phyloP scores from a whole-genome alignment of 768 basidiomycete species.

The Mycena crocata region DNA sequence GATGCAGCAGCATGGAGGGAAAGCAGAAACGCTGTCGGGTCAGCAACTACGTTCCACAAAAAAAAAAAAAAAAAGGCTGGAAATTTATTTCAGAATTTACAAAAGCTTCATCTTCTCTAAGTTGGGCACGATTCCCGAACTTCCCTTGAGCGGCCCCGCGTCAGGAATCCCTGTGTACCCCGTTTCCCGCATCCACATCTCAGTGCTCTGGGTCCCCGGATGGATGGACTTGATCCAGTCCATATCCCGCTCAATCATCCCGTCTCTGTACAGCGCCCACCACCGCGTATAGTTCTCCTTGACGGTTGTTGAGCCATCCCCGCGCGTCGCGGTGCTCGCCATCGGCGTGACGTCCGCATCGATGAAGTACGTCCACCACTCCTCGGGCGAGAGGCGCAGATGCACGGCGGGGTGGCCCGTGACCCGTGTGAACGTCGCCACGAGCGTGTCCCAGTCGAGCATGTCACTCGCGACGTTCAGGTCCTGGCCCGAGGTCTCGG shows the following conservation, averaged over 20 bases:
- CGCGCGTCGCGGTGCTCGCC: constrained; percentile 42
- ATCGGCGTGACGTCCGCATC: constrained; percentile 43
- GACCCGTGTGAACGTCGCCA: constrained; percentile 49
- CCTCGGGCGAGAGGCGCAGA: constrained; percentile 45
- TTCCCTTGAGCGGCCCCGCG: constrained; percentile 15
- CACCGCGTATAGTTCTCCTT: constrained; percentile 56
- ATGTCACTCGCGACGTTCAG: constrained; percentile 41
- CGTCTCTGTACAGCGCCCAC: constrained; percentile 58
- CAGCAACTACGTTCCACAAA: no score
- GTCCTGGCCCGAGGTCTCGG: constrained; percentile 37
- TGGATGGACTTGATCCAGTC: constrained; percentile 55
- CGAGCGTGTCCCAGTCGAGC: constrained; percentile 36
- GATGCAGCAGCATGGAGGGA: no score
- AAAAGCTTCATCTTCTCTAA: constrained; percentile 21
- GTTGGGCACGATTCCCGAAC: constrained; percentile 12
- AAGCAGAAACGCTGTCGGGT: no score
- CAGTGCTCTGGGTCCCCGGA: constrained; percentile 37
- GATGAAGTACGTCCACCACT: constrained; percentile 46
- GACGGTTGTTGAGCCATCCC: constrained; percentile 47
- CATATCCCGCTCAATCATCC: constrained; percentile 56
- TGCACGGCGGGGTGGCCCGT: constrained; percentile 50
- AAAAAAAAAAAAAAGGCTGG: no score
- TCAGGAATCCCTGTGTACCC: constrained; percentile 21
- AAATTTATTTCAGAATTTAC: no score
- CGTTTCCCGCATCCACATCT: constrained; percentile 30